Percentiles rank a stretch among this genome's conserved stretches.
Evolutionary conservation across 164 flowering plant genomes (phyloP).

Genomic region (Magnolia sinica): DNA sequence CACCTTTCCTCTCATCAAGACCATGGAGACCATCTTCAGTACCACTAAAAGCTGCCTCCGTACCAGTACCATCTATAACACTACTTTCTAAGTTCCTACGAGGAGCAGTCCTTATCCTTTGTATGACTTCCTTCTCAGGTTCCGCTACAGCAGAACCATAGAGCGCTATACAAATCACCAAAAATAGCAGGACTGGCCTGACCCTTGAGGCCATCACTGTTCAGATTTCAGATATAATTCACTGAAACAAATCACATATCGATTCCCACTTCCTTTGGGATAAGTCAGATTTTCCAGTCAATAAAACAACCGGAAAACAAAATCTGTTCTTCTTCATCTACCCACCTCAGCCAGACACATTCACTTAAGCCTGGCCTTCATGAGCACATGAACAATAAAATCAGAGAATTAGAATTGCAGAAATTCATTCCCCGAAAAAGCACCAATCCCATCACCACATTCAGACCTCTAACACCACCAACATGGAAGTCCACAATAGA

Average conservation of each 20-base stretch:
- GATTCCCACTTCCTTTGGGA: background rate
- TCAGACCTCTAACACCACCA: background rate
- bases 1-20: slow-evolving; percentile 36
- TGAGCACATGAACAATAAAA: background rate
- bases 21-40: slow-evolving; percentile 22
- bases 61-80: slow-evolving; percentile 69
- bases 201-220: slow-evolving; percentile 33
- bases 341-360: background rate
- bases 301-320: background rate
- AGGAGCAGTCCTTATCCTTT: slow-evolving; percentile 57
- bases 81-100: slow-evolving; percentile 36
- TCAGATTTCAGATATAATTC: background rate
- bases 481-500: background rate
- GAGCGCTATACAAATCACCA: slow-evolving; percentile 23
- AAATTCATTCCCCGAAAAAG: background rate
- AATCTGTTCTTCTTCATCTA: background rate
- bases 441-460: background rate
- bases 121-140: slow-evolving; percentile 21
- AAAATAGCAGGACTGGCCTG: slow-evolving; percentile 25
- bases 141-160: slow-evolving; percentile 33
- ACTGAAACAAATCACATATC: background rate
- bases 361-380: background rate
- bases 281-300: background rate
- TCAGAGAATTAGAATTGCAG: background rate
- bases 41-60: slow-evolving; percentile 30